phyloP scores from a whole-genome alignment of 805 yeast genomes.

The Candida methanosorbosa region DNA sequence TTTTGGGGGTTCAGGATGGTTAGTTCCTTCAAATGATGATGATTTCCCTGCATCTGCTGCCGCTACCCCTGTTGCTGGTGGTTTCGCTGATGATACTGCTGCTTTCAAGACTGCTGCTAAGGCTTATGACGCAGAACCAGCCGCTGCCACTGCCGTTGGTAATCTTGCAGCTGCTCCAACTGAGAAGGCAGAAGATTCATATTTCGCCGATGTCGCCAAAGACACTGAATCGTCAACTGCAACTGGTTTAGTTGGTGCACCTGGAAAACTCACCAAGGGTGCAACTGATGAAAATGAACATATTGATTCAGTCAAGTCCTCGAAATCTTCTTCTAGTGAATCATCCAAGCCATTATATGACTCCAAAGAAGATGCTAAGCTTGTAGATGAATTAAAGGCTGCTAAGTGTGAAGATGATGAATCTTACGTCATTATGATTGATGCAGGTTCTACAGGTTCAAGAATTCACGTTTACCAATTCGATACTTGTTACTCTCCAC shows the following conservation, averaged over 20 bases:
- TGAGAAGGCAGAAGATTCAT: no score
- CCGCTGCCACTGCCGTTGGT: neutral
- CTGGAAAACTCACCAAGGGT: neutral
- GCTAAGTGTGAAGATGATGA: conserved; percentile 30
- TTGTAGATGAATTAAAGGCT: conserved; percentile 6
- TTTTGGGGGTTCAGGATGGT: no score
- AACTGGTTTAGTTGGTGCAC: conserved; percentile 1
- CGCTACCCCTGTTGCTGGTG: neutral
- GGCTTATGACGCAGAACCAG: no score
- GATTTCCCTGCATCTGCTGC: neutral
- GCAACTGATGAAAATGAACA: neutral
- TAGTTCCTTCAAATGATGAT: no score
- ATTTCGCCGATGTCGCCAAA: no score
- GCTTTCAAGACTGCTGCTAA: neutral
- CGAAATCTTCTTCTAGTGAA: no score
- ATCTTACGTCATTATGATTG: conserved; percentile 86
- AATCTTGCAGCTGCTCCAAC: neutral
- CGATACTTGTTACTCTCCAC: conserved; percentile 80
- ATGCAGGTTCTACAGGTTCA: conserved; percentile 97
- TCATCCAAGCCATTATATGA: conserved; percentile 3
- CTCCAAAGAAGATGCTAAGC: conserved; percentile 9
- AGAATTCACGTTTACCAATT: conserved; percentile 92
- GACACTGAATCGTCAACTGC: conserved; percentile 1
- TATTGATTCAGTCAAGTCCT: neutral
- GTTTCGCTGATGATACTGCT: neutral